phyloP scores from a whole-genome alignment of 805 yeast species.

The Candida berthetii region DNA sequence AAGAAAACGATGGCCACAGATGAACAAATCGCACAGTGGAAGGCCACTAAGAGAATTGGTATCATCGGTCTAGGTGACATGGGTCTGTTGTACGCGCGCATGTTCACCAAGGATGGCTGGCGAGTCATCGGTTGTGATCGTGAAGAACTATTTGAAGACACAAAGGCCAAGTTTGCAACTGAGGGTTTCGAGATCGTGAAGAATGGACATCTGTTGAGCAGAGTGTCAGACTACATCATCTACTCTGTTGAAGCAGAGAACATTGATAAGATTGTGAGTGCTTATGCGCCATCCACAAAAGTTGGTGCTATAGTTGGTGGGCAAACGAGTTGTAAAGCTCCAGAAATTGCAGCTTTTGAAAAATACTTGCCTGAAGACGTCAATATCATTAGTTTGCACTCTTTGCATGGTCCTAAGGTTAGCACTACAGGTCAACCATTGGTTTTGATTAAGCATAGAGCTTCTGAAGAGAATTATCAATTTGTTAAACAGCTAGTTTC shows the following conservation, averaged over 20 bases:
- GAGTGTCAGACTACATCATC: conserved; percentile 75
- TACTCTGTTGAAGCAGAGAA: conserved; percentile 93
- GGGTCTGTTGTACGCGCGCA: conserved; percentile 84
- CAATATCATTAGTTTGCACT: conserved; percentile 82
- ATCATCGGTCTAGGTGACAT: conserved; percentile 96
- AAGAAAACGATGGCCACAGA: background rate
- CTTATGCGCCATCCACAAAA: conserved; percentile 85
- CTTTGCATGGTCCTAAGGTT: conserved; percentile 92
- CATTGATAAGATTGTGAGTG: conserved; percentile 61
- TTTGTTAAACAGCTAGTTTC: conserved; percentile 61
- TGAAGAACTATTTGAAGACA: conserved; percentile 51
- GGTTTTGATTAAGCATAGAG: conserved; percentile 76
- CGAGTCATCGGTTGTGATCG: conserved; percentile 82
- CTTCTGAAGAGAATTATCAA: conserved; percentile 40
- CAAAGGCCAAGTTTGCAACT: conserved; percentile 32
- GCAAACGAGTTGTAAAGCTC: conserved; percentile 91
- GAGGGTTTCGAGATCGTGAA: conserved; percentile 48
- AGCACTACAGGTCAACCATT: conserved; percentile 89
- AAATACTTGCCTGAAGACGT: conserved; percentile 67
- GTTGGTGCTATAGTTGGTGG: conserved; percentile 94
- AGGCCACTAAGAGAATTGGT: conserved; percentile 57
- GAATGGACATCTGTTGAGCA: conserved; percentile 81
- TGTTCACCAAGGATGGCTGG: conserved; percentile 83
- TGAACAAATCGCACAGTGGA: conserved; percentile 25
- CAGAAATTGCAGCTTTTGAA: conserved; percentile 86